phyloP scores from a whole-genome alignment of 148 eudicot species.

The Chenopodium formosanum region DNA sequence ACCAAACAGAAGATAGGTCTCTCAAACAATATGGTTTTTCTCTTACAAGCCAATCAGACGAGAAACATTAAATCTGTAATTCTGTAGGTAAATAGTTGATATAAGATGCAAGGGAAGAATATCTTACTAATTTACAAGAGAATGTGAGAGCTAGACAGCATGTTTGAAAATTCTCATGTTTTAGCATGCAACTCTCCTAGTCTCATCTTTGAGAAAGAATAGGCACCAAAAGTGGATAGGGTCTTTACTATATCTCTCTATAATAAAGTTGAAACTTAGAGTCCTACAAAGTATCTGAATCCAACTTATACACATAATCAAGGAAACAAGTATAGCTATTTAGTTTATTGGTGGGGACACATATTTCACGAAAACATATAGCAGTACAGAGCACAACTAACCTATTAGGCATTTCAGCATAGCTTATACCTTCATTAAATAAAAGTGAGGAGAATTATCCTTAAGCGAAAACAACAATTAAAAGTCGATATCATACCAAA shows the following conservation, averaged over 20 bases:
- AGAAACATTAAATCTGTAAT: too few species aligned
- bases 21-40: not conserved
- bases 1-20: not conserved
- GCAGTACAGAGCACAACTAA: too few species aligned
- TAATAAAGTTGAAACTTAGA: not conserved
- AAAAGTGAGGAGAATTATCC: not conserved
- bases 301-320: not conserved
- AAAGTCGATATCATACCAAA: slow-evolving; percentile 39
- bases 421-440: not conserved
- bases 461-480: not conserved
- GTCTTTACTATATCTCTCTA: not conserved
- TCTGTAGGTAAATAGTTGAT: not conserved
- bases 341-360: too few species aligned
- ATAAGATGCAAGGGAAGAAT: not conserved
- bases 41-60: not conserved
- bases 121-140: not conserved
- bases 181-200: too few species aligned
- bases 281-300: not conserved
- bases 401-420: not conserved
- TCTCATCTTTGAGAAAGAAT: too few species aligned
- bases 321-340: too few species aligned
- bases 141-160: not conserved
- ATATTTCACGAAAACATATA: too few species aligned
- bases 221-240: too few species aligned
- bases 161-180: not conserved